A percentile compares a stretch with the other conserved stretches of the same genome.
Conservation (phyloP, 1,284 basidiomycete species). For the Heterobasidion annosum region DNA sequence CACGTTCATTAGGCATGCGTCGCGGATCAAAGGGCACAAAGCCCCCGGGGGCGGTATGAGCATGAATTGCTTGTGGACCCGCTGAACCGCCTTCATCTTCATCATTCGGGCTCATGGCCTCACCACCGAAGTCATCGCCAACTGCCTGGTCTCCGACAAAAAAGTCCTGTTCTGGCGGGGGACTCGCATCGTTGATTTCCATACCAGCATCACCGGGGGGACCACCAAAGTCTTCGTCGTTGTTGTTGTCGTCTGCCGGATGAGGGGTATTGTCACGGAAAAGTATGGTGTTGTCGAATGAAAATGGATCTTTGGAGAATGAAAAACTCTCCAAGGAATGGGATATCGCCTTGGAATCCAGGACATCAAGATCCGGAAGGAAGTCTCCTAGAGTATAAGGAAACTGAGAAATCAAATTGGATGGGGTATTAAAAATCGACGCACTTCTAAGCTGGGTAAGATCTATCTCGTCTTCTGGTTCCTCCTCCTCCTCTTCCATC, state of each 20-base stretch:
- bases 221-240: slow-evolving; percentile 24
- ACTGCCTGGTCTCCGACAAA: slow-evolving; percentile 68
- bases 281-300: slow-evolving; percentile 54
- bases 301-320: slow-evolving; percentile 56
- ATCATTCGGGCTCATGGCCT: slow-evolving; percentile 28
- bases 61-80: slow-evolving; percentile 30
- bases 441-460: slow-evolving; percentile 60
- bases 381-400: slow-evolving; percentile 38
- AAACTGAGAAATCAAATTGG: slow-evolving; percentile 9
- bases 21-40: slow-evolving; percentile 78
- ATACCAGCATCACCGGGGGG: slow-evolving; percentile 19
- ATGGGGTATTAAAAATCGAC: slow-evolving; percentile 19
- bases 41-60: slow-evolving; percentile 31
- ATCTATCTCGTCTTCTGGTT: slow-evolving; percentile 61
- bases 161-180: slow-evolving; percentile 61
- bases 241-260: slow-evolving; percentile 30
- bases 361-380: slow-evolving; percentile 53
- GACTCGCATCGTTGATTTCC: slow-evolving; percentile 34
- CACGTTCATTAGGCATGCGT: slow-evolving; percentile 58
- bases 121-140: slow-evolving; percentile 33
- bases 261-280: slow-evolving; percentile 34
- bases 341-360: slow-evolving; percentile 69
- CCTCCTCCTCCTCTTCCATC: slow-evolving; percentile 67
- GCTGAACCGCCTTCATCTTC: slow-evolving; percentile 33
- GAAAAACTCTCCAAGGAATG: slow-evolving; percentile 76